Percentiles rank a stretch among this genome's conserved stretches.
These are phyloP conservation scores for Mycena alexandri DNA, from an alignment of 768 basidiomycete species.

Conservation along the genomic window DNA sequence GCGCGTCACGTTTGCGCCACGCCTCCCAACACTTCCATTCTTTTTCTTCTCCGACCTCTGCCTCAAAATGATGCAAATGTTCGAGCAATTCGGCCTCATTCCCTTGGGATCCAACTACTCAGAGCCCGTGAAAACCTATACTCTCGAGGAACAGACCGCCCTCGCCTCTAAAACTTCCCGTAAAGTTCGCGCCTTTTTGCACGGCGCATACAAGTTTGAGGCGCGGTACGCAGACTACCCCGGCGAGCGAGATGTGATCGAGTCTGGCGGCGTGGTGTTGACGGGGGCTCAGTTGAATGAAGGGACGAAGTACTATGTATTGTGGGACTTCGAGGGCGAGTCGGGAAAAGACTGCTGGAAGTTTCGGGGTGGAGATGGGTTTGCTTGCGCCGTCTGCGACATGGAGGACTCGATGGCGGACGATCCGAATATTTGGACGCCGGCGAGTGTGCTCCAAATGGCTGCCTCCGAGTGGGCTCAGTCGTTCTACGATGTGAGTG, in stretches of 20 bases:
- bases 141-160: slow-evolving; percentile 11
- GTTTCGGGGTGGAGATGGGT: slow-evolving; percentile 25
- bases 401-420: slow-evolving; percentile 32
- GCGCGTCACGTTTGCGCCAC: no score
- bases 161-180: slow-evolving; percentile 22
- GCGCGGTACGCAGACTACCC: slow-evolving; percentile 22
- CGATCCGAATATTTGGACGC: slow-evolving; percentile 25
- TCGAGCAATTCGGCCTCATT: no score
- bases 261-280: slow-evolving; percentile 18
- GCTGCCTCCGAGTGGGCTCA: slow-evolving; percentile 20
- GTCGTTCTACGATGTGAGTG: slow-evolving; percentile 25
- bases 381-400: not conserved
- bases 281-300: slow-evolving; percentile 8
- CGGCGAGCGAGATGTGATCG: slow-evolving; percentile 1
- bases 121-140: slow-evolving; percentile 3
- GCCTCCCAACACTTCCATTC: no score
- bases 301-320: slow-evolving; percentile 20
- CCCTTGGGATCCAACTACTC: no score
- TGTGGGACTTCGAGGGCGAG: slow-evolving; percentile 29
- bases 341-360: slow-evolving; percentile 23
- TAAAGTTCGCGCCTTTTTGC: slow-evolving; percentile 27
- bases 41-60: no score
- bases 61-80: no score
- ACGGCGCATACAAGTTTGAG: slow-evolving; percentile 21
- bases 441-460: slow-evolving; percentile 26